phyloP scores from a whole-genome alignment of 2,329 filamentous ascomycete genomes.

The Beauveria sp. region DNA sequence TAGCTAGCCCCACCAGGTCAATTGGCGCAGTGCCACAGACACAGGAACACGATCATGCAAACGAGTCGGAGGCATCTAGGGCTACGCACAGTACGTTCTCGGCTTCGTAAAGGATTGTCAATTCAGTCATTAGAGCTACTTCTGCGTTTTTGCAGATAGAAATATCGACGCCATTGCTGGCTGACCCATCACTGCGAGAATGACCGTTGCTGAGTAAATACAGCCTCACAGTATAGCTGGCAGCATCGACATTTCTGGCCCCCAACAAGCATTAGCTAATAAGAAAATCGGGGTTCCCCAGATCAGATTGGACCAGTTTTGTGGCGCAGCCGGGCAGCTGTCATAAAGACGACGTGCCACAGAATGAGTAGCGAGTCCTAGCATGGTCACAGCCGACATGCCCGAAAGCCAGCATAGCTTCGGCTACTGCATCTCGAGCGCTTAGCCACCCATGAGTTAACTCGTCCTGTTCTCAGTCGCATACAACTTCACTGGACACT shows the following conservation, averaged over 20 bases:
- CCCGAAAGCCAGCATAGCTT: background rate
- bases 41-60: too few relatives aligned
- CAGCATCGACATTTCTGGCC: background rate
- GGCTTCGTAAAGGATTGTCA: background rate
- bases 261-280: background rate
- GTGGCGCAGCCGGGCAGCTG: background rate
- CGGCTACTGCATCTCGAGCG: background rate
- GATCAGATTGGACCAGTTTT: background rate
- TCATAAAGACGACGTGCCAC: background rate
- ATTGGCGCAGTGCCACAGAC: too few relatives aligned
- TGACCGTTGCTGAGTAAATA: background rate
- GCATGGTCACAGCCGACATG: background rate
- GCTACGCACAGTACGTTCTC: too few relatives aligned
- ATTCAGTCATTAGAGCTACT: slow-evolving; percentile 8
- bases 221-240: background rate
- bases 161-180: background rate
- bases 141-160: slow-evolving; percentile 1
- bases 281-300: background rate
- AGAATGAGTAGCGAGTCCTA: background rate
- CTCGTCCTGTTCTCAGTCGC: background rate
- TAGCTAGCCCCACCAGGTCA: too few relatives aligned
- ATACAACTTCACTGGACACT: slow-evolving; percentile 5
- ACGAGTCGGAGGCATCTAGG: too few relatives aligned
- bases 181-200: background rate
- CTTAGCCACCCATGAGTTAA: background rate